These are phyloP conservation scores for Triticum urartu DNA, from an alignment of 176 grass and related monocot genomes.

Conservation along the genomic window DNA sequence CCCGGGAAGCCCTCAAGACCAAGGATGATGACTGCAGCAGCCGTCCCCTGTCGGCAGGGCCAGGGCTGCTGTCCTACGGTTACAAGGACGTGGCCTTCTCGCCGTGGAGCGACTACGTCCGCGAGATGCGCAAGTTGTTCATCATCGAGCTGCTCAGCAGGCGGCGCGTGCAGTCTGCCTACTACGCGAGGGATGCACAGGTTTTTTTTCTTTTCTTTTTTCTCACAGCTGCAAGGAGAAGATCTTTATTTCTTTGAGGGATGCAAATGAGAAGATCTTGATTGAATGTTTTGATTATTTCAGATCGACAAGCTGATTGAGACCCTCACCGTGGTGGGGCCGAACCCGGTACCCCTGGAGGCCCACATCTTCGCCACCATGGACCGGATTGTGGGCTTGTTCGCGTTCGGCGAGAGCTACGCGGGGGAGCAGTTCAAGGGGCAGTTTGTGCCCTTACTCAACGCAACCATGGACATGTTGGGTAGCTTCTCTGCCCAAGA, in stretches of 20 bases:
- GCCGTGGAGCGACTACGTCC: slow-evolving; percentile 76
- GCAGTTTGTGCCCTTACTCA: background rate
- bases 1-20: slow-evolving; percentile 62
- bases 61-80: slow-evolving; percentile 17
- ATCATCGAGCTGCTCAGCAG: slow-evolving; percentile 73
- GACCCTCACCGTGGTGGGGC: background rate
- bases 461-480: background rate
- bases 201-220: too few species aligned
- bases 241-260: too few species aligned
- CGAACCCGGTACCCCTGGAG: background rate
- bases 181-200: slow-evolving; percentile 5
- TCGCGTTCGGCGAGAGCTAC: slow-evolving; percentile 9
- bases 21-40: slow-evolving; percentile 49
- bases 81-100: slow-evolving; percentile 43
- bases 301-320: slow-evolving; percentile 1
- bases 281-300: too few species aligned
- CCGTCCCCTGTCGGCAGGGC: slow-evolving; percentile 62
- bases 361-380: background rate
- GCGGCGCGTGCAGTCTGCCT: slow-evolving; percentile 53
- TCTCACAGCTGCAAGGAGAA: too few species aligned
- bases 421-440: background rate
- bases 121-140: slow-evolving; percentile 75
- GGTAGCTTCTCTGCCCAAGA: slow-evolving; percentile 20
- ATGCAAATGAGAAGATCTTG: too few species aligned
- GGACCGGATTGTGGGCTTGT: slow-evolving; percentile 15